Evolutionary conservation across 1,284 basidiomycete species (phyloP).

Genomic region (Cystobasidium slooffiae): DNA sequence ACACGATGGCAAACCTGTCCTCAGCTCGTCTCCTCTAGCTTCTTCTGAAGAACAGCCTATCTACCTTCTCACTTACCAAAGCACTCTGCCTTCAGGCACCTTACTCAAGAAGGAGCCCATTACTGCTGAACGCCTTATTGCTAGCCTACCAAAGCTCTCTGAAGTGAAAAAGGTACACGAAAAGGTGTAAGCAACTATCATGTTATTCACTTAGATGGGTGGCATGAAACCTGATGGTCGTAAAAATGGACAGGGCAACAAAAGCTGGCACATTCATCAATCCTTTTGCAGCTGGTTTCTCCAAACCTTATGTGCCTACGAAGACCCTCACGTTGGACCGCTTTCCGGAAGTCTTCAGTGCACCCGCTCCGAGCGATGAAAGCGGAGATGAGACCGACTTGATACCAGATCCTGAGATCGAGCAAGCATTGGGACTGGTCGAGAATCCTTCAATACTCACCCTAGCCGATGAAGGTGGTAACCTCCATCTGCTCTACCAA

Average conservation of each 20-base stretch:
- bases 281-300: constrained; percentile 25
- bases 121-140: constrained; percentile 5
- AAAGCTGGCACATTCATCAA: constrained; percentile 22
- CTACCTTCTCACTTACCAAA: constrained; percentile 31
- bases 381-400: constrained; percentile 23
- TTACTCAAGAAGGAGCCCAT: background rate
- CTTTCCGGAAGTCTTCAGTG: background rate
- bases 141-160: constrained; percentile 1
- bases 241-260: background rate
- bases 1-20: constrained; percentile 27
- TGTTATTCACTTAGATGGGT: background rate
- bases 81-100: background rate
- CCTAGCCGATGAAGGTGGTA: constrained; percentile 16
- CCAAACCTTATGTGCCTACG: constrained; percentile 18
- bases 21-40: constrained; percentile 7
- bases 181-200: constrained; percentile 10
- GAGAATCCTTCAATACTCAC: constrained; percentile 30
- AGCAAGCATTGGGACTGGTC: background rate
- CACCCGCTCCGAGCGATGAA: background rate
- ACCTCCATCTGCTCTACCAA: constrained; percentile 17
- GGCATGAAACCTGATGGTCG: background rate
- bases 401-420: background rate
- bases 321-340: background rate
- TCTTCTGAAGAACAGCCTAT: background rate
- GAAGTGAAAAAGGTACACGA: constrained; percentile 23